phyloP scores from a whole-genome alignment of 2,329 filamentous ascomycete genomes.

The Neoascochyta sp. region DNA sequence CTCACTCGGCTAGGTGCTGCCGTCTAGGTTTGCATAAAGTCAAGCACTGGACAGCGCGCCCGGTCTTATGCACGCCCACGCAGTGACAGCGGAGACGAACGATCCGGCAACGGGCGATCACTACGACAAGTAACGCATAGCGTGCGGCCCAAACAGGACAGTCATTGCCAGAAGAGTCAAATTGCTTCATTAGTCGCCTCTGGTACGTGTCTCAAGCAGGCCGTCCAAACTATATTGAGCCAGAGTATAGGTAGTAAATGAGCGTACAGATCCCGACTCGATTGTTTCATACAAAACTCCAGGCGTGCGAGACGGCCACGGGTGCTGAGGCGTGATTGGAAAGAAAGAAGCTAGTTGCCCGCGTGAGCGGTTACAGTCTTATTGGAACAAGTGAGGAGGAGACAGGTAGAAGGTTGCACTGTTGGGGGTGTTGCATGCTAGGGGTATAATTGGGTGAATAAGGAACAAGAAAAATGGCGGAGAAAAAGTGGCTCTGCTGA shows the following conservation, averaged over 20 bases:
- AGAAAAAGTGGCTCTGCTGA: slow-evolving; percentile 7
- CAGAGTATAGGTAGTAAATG: slow-evolving; percentile 6
- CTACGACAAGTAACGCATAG: too few relatives aligned
- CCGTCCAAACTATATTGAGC: slow-evolving; percentile 6
- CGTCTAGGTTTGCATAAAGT: too few relatives aligned
- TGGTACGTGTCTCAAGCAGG: slow-evolving; percentile 7
- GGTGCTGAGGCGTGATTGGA: slow-evolving; percentile 9
- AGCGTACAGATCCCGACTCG: slow-evolving; percentile 7
- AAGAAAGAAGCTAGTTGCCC: slow-evolving; percentile 32
- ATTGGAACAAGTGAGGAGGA: slow-evolving; percentile 23
- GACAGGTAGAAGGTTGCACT: too few relatives aligned
- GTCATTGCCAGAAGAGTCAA: slow-evolving; percentile 7
- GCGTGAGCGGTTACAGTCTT: slow-evolving; percentile 44
- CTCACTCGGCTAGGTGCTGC: too few relatives aligned
- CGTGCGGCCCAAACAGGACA: slow-evolving; percentile 1
- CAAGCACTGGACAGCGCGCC: too few relatives aligned
- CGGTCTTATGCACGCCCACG: too few relatives aligned
- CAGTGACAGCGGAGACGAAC: too few relatives aligned
- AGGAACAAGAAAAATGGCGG: slow-evolving; percentile 12
- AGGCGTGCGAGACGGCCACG: slow-evolving; percentile 4
- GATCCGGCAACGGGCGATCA: too few relatives aligned
- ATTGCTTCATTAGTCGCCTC: slow-evolving; percentile 6
- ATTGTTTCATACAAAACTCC: slow-evolving; percentile 5
- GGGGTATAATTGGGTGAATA: slow-evolving; percentile 34
- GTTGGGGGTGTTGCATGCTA: slow-evolving; percentile 5